Evolutionary conservation across 176 grass and related monocot genomes (phyloP), one percentile per base, ranked within the genome.

Genomic region (Dendrocalamus sinicus): DNA sequence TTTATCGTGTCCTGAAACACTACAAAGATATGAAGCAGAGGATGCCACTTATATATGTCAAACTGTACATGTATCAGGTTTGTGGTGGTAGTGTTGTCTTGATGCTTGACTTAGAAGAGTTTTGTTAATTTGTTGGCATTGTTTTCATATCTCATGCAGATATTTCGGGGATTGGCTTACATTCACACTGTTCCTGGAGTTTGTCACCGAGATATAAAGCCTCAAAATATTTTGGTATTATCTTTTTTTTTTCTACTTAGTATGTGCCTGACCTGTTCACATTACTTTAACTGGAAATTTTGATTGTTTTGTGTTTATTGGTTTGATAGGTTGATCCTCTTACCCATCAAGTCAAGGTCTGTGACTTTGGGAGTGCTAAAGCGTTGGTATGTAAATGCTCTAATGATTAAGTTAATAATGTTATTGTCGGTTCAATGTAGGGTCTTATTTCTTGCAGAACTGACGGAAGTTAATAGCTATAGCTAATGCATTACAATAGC

Each of bases 311-410:
- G 45, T 44, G 17, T 67, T 45, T 15, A 28, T 73, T 52, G 71
- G 44, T 24, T 78, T 78, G 45, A 32, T 86, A 96, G 91, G 94
- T 96, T 53, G 91, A 96, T 69, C 94, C 91, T 40, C 91, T 96
- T 53, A 90, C 94, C 60, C 94, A 96, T 70, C 89, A 96, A 93
- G 89, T 96, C 64, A 96, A 96, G 94, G 81, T 96, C 50, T 96
- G 91, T 60, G 91, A 96, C 83, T 93, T 96, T 44, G 94, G 94
- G 50, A 96, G 91, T 78, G 94, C 94, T 12, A 96, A 96, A 91
- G 67, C 83, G 30, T 72, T 96, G 89, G 91, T 93, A 91, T 57
- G 87, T 75, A 24, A 67, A 88, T 80, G 73, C 61, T 74, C 17
- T 79, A 30, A 20, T 22, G 44, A 44, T 57, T 65, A 68, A 68